Percentiles rank a stretch among this genome's conserved stretches.
phyloP scores from a whole-genome alignment of 257 asterid species.

The Osmanthus fragrans region DNA sequence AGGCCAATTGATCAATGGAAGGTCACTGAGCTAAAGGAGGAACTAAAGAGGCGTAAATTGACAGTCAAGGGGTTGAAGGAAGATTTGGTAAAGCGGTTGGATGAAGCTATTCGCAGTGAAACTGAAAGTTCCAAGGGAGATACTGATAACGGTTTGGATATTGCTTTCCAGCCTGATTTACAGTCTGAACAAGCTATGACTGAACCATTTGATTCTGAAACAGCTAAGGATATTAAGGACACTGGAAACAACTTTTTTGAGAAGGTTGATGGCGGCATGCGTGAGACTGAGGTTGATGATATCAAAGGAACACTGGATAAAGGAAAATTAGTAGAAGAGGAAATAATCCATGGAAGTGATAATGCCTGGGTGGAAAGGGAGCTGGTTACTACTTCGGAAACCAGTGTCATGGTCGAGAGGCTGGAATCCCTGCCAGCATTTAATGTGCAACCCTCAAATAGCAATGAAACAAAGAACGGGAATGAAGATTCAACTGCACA shows the following conservation, averaged over 20 bases:
- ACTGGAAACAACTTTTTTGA: slow-evolving; percentile 13
- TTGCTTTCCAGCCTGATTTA: slow-evolving; percentile 30
- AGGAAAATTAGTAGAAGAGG: background rate
- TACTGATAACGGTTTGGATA: slow-evolving; percentile 27
- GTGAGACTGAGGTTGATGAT: background rate
- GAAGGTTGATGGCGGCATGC: background rate
- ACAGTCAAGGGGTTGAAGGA: slow-evolving; percentile 78
- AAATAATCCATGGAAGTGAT: background rate
- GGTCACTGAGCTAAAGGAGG: slow-evolving; percentile 93
- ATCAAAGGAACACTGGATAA: background rate
- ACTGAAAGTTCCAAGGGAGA: slow-evolving; percentile 29
- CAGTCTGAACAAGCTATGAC: slow-evolving; percentile 33
- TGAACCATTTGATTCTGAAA: slow-evolving; percentile 31
- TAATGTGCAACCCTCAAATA: background rate
- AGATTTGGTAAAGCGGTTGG: slow-evolving; percentile 73
- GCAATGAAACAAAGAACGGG: background rate
- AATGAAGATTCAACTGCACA: background rate
- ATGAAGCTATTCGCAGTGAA: slow-evolving; percentile 70
- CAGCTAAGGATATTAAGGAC: slow-evolving; percentile 25
- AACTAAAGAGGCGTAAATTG: slow-evolving; percentile 76
- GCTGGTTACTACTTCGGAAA: background rate
- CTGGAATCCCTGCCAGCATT: background rate
- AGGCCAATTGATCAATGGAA: slow-evolving; percentile 86
- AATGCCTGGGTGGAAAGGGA: background rate
- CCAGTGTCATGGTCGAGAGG: background rate